Evolutionary conservation across 331 rosid genomes (phyloP), one percentile per base, ranked within the genome.

Genomic region (Spiraea crenata): DNA sequence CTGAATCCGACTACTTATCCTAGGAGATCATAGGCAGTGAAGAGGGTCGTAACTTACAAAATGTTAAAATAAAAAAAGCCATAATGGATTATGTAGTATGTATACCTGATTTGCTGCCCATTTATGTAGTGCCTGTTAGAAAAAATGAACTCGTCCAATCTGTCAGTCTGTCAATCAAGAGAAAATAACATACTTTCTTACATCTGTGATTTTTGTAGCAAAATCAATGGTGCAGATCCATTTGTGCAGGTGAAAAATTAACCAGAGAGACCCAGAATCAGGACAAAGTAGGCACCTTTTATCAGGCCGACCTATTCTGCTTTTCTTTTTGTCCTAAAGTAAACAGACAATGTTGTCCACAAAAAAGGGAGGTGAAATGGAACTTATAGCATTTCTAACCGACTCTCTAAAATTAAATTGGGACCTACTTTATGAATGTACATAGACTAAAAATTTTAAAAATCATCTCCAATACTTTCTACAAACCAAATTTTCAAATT

Each of bases 341-440:
- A 47, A 63, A 49, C 38, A 63, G 68, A 63, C 39, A 63, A 41
- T 63, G 68, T n/a, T 41, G 68, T 2, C 31, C 31, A 25, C 31
- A 25, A 25, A 25, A 25, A 25, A 25, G 31, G 1, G 31, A 25
- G 31, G 31, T 25, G 31, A 25, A 2, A 25, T 25, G 31, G 2
- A 25, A 25, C 31, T 25, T 25, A 2, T 1, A 25, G 31, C 31
- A 25, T 25, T 25, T 25, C 31, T 1, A 25, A 25, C 31, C 1
- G 31, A 25, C 31, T 25, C 31, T 25, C 31, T 25, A 25, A 25
- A 25, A 25, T 25, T 25, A 25, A 25, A 25, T 25, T 25, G 31
- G 31, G 31, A 25, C 31, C 31, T 25, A 25, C 31, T 25, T 25
- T 25, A 25, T 25, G 31, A 25, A 25, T 2, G 31, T 2, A 25